Conservation (phyloP, 2,329 filamentous ascomycete species). For the Alternaria sp. region DNA sequence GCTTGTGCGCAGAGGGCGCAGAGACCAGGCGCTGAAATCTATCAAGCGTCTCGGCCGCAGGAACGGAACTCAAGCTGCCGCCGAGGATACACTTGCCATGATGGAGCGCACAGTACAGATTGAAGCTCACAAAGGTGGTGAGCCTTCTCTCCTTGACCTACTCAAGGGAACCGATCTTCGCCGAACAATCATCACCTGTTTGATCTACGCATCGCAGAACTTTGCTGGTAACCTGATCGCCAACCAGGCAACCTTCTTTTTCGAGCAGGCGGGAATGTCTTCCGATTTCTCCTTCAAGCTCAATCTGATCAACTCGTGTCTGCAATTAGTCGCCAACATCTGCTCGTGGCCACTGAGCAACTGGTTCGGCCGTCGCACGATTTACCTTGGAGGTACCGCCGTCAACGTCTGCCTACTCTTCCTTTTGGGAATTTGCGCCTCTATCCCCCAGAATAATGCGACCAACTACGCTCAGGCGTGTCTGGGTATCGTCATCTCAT, state of each 20-base stretch:
- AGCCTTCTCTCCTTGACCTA: slow-evolving; percentile 61
- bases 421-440: slow-evolving; percentile 67
- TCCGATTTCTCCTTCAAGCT: slow-evolving; percentile 67
- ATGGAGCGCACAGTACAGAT: slow-evolving; percentile 66
- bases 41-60: slow-evolving; percentile 61
- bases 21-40: slow-evolving; percentile 55
- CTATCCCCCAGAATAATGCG: slow-evolving; percentile 53
- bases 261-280: slow-evolving; percentile 67
- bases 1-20: slow-evolving; percentile 55
- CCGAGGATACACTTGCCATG: slow-evolving; percentile 62
- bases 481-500: slow-evolving; percentile 70
- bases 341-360: slow-evolving; percentile 72
- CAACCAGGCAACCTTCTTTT: slow-evolving; percentile 70
- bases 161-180: slow-evolving; percentile 64
- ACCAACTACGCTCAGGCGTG: slow-evolving; percentile 66
- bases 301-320: slow-evolving; percentile 70
- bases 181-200: slow-evolving; percentile 64
- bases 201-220: slow-evolving; percentile 67
- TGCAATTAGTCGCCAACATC: slow-evolving; percentile 69
- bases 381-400: slow-evolving; percentile 68
- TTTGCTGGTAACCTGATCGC: slow-evolving; percentile 69
- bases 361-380: slow-evolving; percentile 68
- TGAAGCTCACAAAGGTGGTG: slow-evolving; percentile 56
- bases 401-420: slow-evolving; percentile 64
- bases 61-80: slow-evolving; percentile 47